These are phyloP conservation scores for Ogataea siamensis DNA, from an alignment of 805 yeast species.

Conservation along the genomic window DNA sequence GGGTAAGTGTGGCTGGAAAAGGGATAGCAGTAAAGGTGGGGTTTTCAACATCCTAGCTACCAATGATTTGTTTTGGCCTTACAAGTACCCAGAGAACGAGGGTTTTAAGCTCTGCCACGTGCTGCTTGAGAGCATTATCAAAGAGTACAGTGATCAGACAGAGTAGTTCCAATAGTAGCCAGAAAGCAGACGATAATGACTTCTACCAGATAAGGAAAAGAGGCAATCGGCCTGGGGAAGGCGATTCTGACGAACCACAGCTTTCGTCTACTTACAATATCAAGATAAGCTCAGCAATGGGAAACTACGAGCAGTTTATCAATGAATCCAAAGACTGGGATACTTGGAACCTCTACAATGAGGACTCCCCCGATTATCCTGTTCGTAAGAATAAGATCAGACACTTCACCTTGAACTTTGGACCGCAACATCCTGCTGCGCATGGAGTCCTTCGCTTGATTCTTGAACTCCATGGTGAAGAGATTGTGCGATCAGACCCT, in stretches of 20 bases:
- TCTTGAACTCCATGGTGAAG: slow-evolving; percentile 85
- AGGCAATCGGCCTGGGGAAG: slow-evolving; percentile 30
- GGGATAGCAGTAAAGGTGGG: slow-evolving; percentile 6
- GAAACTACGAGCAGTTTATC: slow-evolving; percentile 36
- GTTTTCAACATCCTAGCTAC: slow-evolving; percentile 8
- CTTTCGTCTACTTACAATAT: slow-evolving; percentile 27
- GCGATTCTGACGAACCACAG: slow-evolving; percentile 23
- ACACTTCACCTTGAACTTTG: slow-evolving; percentile 87
- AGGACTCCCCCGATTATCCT: slow-evolving; percentile 37
- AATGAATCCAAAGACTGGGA: slow-evolving; percentile 35
- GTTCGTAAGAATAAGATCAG: slow-evolving; percentile 55
- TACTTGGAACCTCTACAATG: slow-evolving; percentile 35
- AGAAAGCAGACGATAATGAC: slow-evolving; percentile 29
- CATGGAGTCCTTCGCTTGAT: slow-evolving; percentile 88
- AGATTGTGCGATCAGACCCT: slow-evolving; percentile 82
- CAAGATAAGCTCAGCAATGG: slow-evolving; percentile 42
- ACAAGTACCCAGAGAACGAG: too few relatives aligned
- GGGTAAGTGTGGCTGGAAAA: slow-evolving; percentile 4
- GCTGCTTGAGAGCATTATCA: not conserved
- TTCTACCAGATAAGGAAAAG: slow-evolving; percentile 31
- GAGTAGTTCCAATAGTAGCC: slow-evolving; percentile 19
- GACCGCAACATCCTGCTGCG: slow-evolving; percentile 95
- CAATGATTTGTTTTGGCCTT: slow-evolving; percentile 8
- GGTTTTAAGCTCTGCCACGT: too few relatives aligned
- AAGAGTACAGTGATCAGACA: slow-evolving; percentile 11